These are phyloP conservation scores for Camellia lanceoleosa DNA, from an alignment of 148 eudicot species.

Conservation along the genomic window DNA sequence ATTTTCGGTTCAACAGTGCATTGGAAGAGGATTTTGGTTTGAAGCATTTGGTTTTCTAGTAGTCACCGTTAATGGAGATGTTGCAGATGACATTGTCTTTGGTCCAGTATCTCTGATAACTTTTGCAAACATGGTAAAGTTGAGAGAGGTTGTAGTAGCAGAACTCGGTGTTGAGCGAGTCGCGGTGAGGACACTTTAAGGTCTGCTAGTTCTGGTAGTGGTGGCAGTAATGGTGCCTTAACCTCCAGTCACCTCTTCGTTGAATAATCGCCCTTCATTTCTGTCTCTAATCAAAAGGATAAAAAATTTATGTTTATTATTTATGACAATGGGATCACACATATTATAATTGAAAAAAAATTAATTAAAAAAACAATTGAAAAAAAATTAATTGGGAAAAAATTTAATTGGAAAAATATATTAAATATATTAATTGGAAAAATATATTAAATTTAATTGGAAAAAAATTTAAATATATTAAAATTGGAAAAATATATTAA, in stretches of 20 bases:
- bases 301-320: too few species aligned
- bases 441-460: too few species aligned
- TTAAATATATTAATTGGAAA: too few species aligned
- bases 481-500: too few species aligned
- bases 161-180: constrained; percentile 54
- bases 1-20: neutral
- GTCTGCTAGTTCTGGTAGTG: constrained; percentile 31
- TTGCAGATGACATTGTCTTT: constrained; percentile 60
- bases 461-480: too few species aligned
- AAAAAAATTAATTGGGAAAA: too few species aligned
- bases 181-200: constrained; percentile 53
- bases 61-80: constrained; percentile 60
- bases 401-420: too few species aligned
- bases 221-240: constrained; percentile 16
- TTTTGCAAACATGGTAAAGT: constrained; percentile 57
- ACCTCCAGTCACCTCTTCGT: constrained; percentile 29
- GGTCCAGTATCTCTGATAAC: constrained; percentile 62
- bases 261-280: constrained; percentile 21
- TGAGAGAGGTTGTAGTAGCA: constrained; percentile 69
- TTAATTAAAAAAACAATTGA: too few species aligned
- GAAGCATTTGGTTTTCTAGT: constrained; percentile 44
- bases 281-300: constrained; percentile 26
- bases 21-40: constrained; percentile 8
- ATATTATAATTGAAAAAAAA: too few species aligned
- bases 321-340: too few species aligned